phyloP scores from a whole-genome alignment of 495 filamentous ascomycete genomes.

The Aspergillus leporis region DNA sequence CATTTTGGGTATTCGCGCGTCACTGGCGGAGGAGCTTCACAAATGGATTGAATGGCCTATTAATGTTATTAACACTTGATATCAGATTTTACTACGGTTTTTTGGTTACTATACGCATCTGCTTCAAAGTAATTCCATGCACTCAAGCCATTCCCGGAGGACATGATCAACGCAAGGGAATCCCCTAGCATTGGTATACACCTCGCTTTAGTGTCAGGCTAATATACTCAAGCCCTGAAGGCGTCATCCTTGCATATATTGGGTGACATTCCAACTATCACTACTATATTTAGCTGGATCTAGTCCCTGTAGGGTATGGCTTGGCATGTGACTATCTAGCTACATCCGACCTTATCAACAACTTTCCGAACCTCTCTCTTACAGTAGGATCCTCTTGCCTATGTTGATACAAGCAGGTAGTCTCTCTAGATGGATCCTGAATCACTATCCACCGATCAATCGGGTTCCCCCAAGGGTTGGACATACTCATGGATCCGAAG shows the following conservation, averaged over 20 bases:
- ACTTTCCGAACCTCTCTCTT: no score
- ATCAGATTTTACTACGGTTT: neutral
- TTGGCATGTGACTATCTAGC: neutral
- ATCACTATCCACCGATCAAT: neutral
- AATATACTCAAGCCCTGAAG: neutral
- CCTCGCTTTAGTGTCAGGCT: no score
- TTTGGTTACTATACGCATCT: neutral
- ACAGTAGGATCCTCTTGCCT: no score
- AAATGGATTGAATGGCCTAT: conserved; percentile 37
- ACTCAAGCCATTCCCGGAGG: no score
- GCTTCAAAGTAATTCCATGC: no score
- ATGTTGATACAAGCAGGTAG: no score
- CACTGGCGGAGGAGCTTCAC: conserved; percentile 23
- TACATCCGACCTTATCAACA: neutral
- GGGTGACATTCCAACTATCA: neutral
- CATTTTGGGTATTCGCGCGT: conserved; percentile 28
- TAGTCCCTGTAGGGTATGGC: neutral
- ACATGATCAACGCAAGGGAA: no score
- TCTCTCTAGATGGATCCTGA: neutral
- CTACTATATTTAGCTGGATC: neutral
- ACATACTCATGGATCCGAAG: no score
- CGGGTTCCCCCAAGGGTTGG: no score
- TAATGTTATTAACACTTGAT: conserved; percentile 3
- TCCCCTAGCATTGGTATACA: neutral
- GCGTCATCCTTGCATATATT: neutral